phyloP scores from a whole-genome alignment of 164 flowering plant species.

The Stephania yunnanensis region DNA sequence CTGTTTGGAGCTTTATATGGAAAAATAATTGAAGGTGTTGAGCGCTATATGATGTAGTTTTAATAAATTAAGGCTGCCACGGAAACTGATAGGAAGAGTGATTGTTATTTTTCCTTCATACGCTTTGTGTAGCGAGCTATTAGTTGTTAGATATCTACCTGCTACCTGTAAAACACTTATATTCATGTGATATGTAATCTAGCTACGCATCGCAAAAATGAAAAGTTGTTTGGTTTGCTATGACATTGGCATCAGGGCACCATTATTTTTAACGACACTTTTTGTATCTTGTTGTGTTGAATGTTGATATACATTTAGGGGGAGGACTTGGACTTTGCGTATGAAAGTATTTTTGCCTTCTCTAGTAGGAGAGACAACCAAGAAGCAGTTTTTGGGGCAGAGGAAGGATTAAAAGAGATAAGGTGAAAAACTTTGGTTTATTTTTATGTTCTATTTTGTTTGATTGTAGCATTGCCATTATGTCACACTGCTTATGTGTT shows the following conservation, averaged over 20 bases:
- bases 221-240: background rate
- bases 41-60: background rate
- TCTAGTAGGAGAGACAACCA: constrained; percentile 81
- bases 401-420: constrained; percentile 85
- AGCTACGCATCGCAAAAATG: background rate
- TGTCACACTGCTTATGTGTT: constrained; percentile 82
- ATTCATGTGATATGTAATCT: background rate
- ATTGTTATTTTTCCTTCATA: background rate
- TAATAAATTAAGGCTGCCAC: background rate
- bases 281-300: background rate
- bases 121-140: background rate
- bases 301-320: constrained; percentile 44
- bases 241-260: background rate
- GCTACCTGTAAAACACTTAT: background rate
- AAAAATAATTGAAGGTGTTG: background rate
- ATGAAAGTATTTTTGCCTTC: constrained; percentile 90
- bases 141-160: background rate
- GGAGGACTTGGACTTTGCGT: constrained; percentile 90
- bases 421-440: constrained; percentile 28
- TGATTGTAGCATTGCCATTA: constrained; percentile 49
- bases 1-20: too few species aligned
- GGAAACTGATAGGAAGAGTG: background rate
- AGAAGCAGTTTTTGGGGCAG: constrained; percentile 84
- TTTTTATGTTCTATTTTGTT: background rate
- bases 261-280: background rate